A percentile compares a stretch with the other conserved stretches of the same genome.
Conservation (phyloP, 305 asterid species). For the Solanum hybrid region DNA sequence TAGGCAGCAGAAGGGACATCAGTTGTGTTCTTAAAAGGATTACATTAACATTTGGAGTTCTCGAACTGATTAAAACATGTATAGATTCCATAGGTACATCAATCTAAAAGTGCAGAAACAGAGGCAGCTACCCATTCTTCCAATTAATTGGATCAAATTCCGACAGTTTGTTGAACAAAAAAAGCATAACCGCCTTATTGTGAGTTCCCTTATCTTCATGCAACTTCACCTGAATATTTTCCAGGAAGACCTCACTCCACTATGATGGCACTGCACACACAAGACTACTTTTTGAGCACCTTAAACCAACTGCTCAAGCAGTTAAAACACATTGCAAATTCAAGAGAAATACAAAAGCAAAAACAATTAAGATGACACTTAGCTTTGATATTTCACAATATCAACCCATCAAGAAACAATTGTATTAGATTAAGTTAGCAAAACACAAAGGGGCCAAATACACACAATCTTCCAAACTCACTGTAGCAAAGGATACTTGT, state of each 20-base stretch:
- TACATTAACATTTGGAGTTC: neutral
- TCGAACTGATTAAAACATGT: neutral
- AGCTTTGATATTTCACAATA: neutral
- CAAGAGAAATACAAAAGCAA: neutral
- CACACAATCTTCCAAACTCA: neutral
- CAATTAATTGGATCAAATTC: neutral
- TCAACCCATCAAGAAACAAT: neutral
- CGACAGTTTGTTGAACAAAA: neutral
- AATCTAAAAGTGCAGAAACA: neutral
- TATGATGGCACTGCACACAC: conserved; percentile 1
- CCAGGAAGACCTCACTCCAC: neutral
- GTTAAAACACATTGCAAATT: neutral
- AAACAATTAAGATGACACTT: neutral
- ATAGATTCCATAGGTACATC: neutral
- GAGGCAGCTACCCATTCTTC: neutral
- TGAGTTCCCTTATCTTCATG: neutral
- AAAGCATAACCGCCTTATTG: neutral
- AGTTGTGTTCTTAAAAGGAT: neutral
- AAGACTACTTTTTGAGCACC: neutral
- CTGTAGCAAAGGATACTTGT: neutral
- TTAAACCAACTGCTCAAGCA: neutral
- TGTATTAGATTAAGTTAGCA: neutral
- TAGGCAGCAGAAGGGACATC: neutral
- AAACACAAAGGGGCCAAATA: neutral
- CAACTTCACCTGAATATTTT: neutral